These are phyloP conservation scores for Thozetella sp. DNA, from an alignment of 495 filamentous ascomycete species.

Conservation along the genomic window DNA sequence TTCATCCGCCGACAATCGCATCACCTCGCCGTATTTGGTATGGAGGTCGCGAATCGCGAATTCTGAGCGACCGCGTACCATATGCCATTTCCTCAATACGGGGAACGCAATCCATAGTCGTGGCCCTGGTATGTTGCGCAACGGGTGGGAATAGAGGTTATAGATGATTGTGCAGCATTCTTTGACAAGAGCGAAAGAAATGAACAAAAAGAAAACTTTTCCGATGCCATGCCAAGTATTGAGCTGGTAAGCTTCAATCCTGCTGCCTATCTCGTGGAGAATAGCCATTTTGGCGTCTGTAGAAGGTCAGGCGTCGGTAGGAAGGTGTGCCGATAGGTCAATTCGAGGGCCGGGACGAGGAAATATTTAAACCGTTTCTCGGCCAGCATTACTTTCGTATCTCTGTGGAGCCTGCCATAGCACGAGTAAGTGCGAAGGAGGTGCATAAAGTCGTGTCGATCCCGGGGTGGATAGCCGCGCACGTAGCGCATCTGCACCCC, in stretches of 20 bases:
- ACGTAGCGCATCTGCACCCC: too few relatives aligned
- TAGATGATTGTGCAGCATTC: constrained; percentile 26
- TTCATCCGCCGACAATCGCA: constrained; percentile 56
- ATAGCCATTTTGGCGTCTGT: not conserved
- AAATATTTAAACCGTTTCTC: too few relatives aligned
- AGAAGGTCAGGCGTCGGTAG: too few relatives aligned
- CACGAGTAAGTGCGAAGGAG: too few relatives aligned
- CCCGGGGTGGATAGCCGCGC: too few relatives aligned
- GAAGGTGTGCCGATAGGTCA: too few relatives aligned
- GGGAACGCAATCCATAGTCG: constrained; percentile 35
- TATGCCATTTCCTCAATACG: constrained; percentile 1
- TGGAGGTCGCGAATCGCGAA: constrained; percentile 26
- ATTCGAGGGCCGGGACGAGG: too few relatives aligned
- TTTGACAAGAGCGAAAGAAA: not conserved
- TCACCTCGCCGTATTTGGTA: constrained; percentile 44
- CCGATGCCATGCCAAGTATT: not conserved
- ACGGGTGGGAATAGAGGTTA: constrained; percentile 51
- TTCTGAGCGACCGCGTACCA: constrained; percentile 4
- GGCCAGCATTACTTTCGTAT: too few relatives aligned
- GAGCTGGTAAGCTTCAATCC: not conserved
- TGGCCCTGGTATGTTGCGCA: constrained; percentile 50
- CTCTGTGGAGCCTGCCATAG: too few relatives aligned
- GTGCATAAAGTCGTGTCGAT: too few relatives aligned
- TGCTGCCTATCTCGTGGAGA: not conserved
- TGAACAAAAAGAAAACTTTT: not conserved